Conservation (phyloP, 2,329 filamentous ascomycete genomes). For the Pseudomassariella vexata region DNA sequence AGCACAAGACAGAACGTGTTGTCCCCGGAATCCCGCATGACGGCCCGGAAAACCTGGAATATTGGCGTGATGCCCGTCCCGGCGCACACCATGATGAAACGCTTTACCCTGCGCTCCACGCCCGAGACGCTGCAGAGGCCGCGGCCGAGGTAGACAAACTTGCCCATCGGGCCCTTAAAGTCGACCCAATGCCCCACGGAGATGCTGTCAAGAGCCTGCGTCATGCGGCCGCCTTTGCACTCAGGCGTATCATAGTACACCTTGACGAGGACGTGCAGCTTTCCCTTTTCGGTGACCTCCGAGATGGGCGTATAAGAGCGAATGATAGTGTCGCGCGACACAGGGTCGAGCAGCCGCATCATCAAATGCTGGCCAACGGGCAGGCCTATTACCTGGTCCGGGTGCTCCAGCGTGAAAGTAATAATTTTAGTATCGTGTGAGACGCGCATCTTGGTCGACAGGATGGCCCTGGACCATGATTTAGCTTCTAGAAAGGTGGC, state of each 20-base stretch:
- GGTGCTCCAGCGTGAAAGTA: conserved; percentile 70
- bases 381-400: conserved; percentile 64
- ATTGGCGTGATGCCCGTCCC: conserved; percentile 93
- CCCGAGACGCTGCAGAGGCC: conserved; percentile 60
- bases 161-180: conserved; percentile 83
- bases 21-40: conserved; percentile 60
- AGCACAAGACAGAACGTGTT: conserved; percentile 65
- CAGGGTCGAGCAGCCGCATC: conserved; percentile 71
- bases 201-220: conserved; percentile 67
- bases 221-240: conserved; percentile 71
- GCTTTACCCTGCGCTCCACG: conserved; percentile 49
- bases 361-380: conserved; percentile 84
- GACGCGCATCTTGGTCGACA: conserved; percentile 62
- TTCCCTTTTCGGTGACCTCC: conserved; percentile 51
- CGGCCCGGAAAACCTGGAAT: conserved; percentile 72
- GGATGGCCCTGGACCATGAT: conserved; percentile 65
- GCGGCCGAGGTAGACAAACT: conserved; percentile 70
- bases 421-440: conserved; percentile 80
- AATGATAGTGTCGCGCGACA: conserved; percentile 67
- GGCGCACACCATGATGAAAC: conserved; percentile 81
- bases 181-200: conserved; percentile 69
- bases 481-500: conserved; percentile 66
- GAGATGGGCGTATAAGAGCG: conserved; percentile 84
- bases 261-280: conserved; percentile 73
- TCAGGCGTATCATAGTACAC: conserved; percentile 62